Evolutionary conservation across 257 asterid species (phyloP).

Genomic region (Plantago major): DNA sequence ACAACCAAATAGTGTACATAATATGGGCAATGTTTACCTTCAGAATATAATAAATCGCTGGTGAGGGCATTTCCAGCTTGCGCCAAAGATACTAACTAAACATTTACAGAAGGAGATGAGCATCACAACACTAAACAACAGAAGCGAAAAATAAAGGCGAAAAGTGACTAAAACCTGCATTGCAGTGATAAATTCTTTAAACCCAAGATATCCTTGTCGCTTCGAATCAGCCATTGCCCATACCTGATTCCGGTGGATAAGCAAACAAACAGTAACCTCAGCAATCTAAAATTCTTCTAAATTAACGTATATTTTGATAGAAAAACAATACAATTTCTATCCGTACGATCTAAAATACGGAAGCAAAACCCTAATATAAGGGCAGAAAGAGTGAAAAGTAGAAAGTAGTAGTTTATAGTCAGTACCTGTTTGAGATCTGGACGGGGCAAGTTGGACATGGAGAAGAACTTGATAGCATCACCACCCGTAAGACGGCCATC

Average conservation of each 20-base stretch:
- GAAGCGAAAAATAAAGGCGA: neutral
- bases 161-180: constrained; percentile 61
- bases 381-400: no score
- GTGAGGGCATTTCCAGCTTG: constrained; percentile 75
- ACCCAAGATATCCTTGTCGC: constrained; percentile 91
- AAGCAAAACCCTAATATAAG: neutral
- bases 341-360: neutral
- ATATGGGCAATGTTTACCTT: constrained; percentile 34
- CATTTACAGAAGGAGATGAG: constrained; percentile 23
- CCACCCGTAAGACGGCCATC: constrained; percentile 84
- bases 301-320: no score
- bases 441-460: constrained; percentile 79
- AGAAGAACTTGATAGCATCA: constrained; percentile 87
- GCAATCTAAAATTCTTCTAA: neutral
- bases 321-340: neutral
- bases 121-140: constrained; percentile 18
- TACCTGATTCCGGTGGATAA: constrained; percentile 34
- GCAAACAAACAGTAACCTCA: neutral
- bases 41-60: constrained; percentile 47
- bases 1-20: constrained; percentile 3
- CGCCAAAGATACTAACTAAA: constrained; percentile 75
- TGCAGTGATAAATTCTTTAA: constrained; percentile 75
- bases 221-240: constrained; percentile 97
- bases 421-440: constrained; percentile 84
- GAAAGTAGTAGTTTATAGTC: no score